Percentiles rank a stretch among this genome's conserved stretches.
Conservation (phyloP, 345 rosid species). For the Iberis pinnata region DNA sequence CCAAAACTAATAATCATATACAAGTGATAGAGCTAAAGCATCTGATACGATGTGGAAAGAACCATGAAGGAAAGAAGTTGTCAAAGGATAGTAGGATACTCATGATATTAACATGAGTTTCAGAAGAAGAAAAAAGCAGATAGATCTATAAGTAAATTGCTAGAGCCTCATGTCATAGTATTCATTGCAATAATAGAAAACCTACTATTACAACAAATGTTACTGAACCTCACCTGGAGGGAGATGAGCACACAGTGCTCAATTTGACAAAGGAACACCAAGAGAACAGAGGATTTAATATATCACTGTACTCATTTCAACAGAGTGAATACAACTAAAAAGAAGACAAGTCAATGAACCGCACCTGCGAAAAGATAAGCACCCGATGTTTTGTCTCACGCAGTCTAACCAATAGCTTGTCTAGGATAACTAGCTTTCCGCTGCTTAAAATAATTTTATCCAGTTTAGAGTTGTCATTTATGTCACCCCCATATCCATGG, state of each 20-base stretch:
- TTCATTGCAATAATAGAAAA: not conserved
- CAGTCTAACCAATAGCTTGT: conserved; percentile 88
- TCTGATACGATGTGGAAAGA: conserved; percentile 1
- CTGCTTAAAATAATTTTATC: conserved; percentile 94
- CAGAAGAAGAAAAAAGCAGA: not conserved
- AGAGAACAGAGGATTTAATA: conserved; percentile 4
- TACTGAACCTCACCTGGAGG: conserved; percentile 48
- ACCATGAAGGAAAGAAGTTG: not conserved
- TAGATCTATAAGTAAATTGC: not conserved
- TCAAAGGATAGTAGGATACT: not conserved
- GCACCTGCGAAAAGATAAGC: conserved; percentile 94
- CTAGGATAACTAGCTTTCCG: conserved; percentile 96
- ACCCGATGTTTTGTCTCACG: conserved; percentile 97
- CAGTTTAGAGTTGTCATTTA: conserved; percentile 65
- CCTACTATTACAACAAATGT: not conserved
- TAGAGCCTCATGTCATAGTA: not conserved
- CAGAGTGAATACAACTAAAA: not conserved
- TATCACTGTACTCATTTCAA: conserved; percentile 1
- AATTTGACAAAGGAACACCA: conserved; percentile 36
- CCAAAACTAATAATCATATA: conserved; percentile 7
- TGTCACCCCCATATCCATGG: conserved; percentile 94
- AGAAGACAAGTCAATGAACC: conserved; percentile 15
- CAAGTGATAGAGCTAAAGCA: conserved; percentile 1
- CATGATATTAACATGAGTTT: not conserved
- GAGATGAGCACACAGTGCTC: conserved; percentile 67